Evolutionary conservation across 2,329 filamentous ascomycete genomes (phyloP), one percentile per base, ranked within the genome.

Genomic region (Eutypella sp.): DNA sequence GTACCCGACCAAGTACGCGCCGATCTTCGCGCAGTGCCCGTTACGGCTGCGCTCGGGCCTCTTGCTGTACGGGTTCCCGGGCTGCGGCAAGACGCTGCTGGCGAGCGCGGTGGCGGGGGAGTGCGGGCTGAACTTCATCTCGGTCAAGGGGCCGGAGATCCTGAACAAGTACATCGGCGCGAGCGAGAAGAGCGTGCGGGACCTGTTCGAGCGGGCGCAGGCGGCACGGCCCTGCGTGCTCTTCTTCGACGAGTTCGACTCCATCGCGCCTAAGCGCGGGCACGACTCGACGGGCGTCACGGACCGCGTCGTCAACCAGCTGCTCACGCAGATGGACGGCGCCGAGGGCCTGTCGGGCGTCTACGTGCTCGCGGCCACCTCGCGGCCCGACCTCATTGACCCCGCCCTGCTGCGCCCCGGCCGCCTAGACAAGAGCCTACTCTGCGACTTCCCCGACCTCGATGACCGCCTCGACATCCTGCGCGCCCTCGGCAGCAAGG

Each of bases 151-250:
- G 0, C 93, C 93, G 0, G 95, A 99, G 66, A 97, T 99, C 48
- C 71, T 99, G 45, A 99, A 99, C 75, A 99, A 99, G 69, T 99
- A 99, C 66, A 99, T 99, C 48, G 93, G 93, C 61, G 93, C 93
- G 1, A 95, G 88, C 23, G 93, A 99, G 61, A 99, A 99, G 74
- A 90, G 84, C 49, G 91, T 99, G 6, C 84, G 95, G 36, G 93
- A 99, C 64, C 75, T 99, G 1, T 99, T 99, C 60, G 92, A 96
- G 62, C 82, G 93, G 36, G 93, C 93, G 0, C 84, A 85, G 61
- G 92, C 93, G 3, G 93, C 93, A 4, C 83, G 86, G 48, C 95
- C 95, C 0, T 97, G 93, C 57, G 88, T 99, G 4, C 75, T 99
- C 8, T 99, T 99, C 75, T 99, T 99, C 62, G 93, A 99, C 62